Evolutionary conservation across 192 early-diverging fungal genomes (phyloP).

Genomic region (Spizellomyces punctatus): DNA sequence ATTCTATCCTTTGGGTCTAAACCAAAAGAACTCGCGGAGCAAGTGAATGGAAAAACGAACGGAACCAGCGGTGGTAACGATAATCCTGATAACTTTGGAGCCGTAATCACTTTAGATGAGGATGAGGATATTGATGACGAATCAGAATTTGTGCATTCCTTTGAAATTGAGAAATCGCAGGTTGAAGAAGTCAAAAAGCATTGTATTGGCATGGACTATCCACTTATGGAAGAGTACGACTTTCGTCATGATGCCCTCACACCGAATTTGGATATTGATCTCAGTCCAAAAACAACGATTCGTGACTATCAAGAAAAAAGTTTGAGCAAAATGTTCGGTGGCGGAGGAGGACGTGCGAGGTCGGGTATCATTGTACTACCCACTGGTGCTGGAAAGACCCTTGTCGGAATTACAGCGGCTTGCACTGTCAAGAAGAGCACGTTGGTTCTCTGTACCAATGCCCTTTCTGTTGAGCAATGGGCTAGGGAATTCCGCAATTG

Average conservation of each 20-base stretch:
- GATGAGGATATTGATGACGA: slow-evolving; percentile 50
- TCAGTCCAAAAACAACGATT: slow-evolving; percentile 94
- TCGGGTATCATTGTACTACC: slow-evolving; percentile 98
- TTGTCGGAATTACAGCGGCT: slow-evolving; percentile 98
- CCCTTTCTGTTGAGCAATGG: slow-evolving; percentile 97
- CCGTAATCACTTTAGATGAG: slow-evolving; percentile 59
- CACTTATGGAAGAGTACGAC: slow-evolving; percentile 97
- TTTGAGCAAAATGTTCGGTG: slow-evolving; percentile 99
- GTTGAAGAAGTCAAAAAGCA: slow-evolving; percentile 82
- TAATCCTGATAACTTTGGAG: slow-evolving; percentile 46
- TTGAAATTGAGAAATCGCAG: slow-evolving; percentile 47
- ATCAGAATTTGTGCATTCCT: slow-evolving; percentile 54
- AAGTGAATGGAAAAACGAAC: neutral
- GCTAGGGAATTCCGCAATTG: slow-evolving; percentile 96
- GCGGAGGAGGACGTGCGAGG: slow-evolving; percentile 77
- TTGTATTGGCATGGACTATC: slow-evolving; percentile 91
- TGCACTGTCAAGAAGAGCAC: slow-evolving; percentile 98
- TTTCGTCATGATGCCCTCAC: slow-evolving; percentile 84
- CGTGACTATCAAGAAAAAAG: slow-evolving; percentile 97
- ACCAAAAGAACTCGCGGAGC: neutral
- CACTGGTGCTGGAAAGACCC: slow-evolving; percentile 97
- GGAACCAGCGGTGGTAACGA: neutral
- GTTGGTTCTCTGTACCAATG: slow-evolving; percentile 90
- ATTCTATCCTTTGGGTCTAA: neutral
- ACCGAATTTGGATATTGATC: slow-evolving; percentile 79